These are phyloP conservation scores for Fagopyrum tataricum DNA, from an alignment of 148 eudicot genomes.

Conservation along the genomic window DNA sequence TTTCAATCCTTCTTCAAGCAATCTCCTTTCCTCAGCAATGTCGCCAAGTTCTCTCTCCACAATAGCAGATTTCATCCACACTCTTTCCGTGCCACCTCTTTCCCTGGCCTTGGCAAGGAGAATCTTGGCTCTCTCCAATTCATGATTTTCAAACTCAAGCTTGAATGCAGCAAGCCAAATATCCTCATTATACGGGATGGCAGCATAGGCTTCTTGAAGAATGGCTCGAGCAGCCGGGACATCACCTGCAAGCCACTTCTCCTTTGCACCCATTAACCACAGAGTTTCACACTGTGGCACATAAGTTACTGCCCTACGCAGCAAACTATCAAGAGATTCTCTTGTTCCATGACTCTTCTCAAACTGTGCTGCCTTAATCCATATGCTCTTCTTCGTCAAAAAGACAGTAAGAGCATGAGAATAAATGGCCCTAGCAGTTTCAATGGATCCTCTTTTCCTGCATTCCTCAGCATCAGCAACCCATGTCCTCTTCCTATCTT, in stretches of 20 bases:
- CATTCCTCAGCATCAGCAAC: slow-evolving; percentile 98
- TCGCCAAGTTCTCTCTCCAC: slow-evolving; percentile 97
- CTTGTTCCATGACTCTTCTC: slow-evolving; percentile 84
- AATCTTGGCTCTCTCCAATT: slow-evolving; percentile 84
- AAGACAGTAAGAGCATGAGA: slow-evolving; percentile 80
- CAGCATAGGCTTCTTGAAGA: slow-evolving; percentile 87
- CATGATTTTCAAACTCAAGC: slow-evolving; percentile 89
- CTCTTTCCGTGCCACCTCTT: slow-evolving; percentile 81
- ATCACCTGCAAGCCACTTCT: slow-evolving; percentile 98
- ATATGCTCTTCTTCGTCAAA: slow-evolving; percentile 84
- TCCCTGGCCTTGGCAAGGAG: slow-evolving; percentile 89
- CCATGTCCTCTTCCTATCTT: slow-evolving; percentile 97
- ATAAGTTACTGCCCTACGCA: slow-evolving; percentile 78
- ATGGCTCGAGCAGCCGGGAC: slow-evolving; percentile 90
- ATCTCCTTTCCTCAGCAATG: slow-evolving; percentile 58
- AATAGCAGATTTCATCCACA: slow-evolving; percentile 94
- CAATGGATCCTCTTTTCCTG: slow-evolving; percentile 92
- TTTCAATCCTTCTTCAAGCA: slow-evolving; percentile 74
- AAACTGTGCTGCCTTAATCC: slow-evolving; percentile 93
- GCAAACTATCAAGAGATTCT: slow-evolving; percentile 80
- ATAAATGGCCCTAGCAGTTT: slow-evolving; percentile 88
- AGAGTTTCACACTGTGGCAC: slow-evolving; percentile 86
- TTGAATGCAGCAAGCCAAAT: slow-evolving; percentile 97
- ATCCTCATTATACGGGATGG: slow-evolving; percentile 89
- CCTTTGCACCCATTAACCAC: slow-evolving; percentile 98